Evolutionary conservation across 2,329 filamentous ascomycete genomes (phyloP), one percentile per base, ranked within the genome.

Genomic region (Ilyonectria sp.): DNA sequence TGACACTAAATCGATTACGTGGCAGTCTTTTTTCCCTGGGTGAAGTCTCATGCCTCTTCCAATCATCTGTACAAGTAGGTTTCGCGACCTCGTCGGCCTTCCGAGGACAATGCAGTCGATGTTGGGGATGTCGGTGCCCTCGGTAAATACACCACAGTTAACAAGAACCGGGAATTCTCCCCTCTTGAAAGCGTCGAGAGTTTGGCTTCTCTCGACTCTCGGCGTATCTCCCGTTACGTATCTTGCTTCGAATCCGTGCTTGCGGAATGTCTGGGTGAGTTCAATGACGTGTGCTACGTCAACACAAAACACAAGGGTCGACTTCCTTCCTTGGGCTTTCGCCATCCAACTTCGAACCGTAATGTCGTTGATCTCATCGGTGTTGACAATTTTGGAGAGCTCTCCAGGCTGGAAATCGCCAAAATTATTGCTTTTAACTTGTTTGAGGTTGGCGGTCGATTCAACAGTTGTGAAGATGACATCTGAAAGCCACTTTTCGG

Each of bases 121-220:
- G 78, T 97, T 98, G 6, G 97, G 96, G 35, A 99, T 97, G 76
- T 99, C 96, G 1, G 96, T 99, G 2, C 96, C 96, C 82, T 99
- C 96, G 0, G 95, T 98, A 76, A 97, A 98, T 46, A 99, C 93
- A 9, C 95, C 95, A 77, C 96, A 98, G 78, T 99, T 99, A 58
- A 99, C 83, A 15, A 99, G 86, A 1, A 99, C 94, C 0, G 94
- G 94, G 69, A 93, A 98, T 49, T 94, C 88, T 8, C 91, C 88
- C 2, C 84, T 86, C 71, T 88, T 92, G 81, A 99, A 99, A 2
- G 89, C 89, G 35, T 93, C 90, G 2, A 99, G 85, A 1, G 89
- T 89, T 57, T 92, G 86, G 57, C 89, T 87, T 50, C 96, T 89
- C 58, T 91, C 86, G n/a, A 88, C 79, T 66, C 89, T 90, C 9